Conservation (phyloP, 108 stramenopile species). For the Epithemia pelagica region DNA sequence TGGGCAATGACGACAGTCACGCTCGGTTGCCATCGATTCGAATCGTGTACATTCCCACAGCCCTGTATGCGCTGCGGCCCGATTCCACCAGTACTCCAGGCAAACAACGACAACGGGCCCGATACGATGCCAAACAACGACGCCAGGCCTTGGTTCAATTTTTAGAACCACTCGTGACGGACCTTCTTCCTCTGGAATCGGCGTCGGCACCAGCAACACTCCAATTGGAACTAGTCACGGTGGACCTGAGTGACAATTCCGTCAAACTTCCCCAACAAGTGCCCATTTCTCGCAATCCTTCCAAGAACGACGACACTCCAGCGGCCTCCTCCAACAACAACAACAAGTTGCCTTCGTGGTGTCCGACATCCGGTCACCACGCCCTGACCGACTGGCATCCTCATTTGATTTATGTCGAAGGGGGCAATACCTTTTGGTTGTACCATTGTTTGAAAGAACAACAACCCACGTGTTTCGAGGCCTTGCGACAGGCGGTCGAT, state of each 20-base stretch:
- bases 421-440: slow-evolving; percentile 90
- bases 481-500: slow-evolving; percentile 30
- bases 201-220: slow-evolving; percentile 2
- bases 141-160: slow-evolving; percentile 41
- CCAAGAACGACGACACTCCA: slow-evolving; percentile 10
- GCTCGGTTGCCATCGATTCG: slow-evolving; percentile 15
- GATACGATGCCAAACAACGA: slow-evolving; percentile 76
- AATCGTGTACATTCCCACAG: slow-evolving; percentile 82
- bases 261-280: slow-evolving; percentile 53
- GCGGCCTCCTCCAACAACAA: background rate
- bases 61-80: slow-evolving; percentile 75
- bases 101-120: slow-evolving; percentile 79
- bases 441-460: slow-evolving; percentile 75
- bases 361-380: slow-evolving; percentile 21
- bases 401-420: slow-evolving; percentile 77
- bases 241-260: slow-evolving; percentile 74
- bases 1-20: background rate
- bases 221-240: slow-evolving; percentile 24
- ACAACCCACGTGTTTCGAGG: slow-evolving; percentile 13
- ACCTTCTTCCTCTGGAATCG: slow-evolving; percentile 15
- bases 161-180: slow-evolving; percentile 14
- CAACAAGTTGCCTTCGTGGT: background rate
- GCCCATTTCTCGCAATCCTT: slow-evolving; percentile 22
- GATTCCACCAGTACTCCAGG: slow-evolving; percentile 64
- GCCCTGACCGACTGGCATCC: slow-evolving; percentile 63